Base-by-base conservation (phyloP, 2,329 filamentous ascomycete species). In the Fusarium irregulare region DNA sequence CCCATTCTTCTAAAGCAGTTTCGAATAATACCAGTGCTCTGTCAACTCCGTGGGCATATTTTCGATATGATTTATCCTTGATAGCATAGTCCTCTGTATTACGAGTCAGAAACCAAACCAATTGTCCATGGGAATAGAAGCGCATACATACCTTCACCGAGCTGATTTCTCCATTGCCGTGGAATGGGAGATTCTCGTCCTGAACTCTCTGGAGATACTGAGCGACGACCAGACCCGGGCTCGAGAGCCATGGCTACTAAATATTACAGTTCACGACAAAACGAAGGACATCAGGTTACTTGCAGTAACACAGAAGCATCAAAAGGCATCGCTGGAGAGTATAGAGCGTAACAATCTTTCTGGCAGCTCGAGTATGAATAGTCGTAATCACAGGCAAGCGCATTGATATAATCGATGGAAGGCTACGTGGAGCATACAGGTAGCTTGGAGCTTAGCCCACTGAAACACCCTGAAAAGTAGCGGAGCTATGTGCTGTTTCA, bases 1-100 rank as follows among this genome's bases (percentile, higher is more conserved):
- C 96, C 96, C 96, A 99, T 89, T 99, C 96, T 81, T 98, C 94
- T 73, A 98, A 86, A 30, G 93, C 90, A 18, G 93, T 94, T 78
- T 99, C 96, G 83, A 98, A 99, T 34, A 97, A 86, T 47, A 92
- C 88, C 67, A 99, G 86, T 34, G 94, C 92, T 79, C 94, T 89
- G 77, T 98, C 95, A 71, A 99, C 91, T 62, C 90, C 92, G 50
- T 91, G 89, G 46, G 94, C 93, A 88, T 98, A 99, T 79, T 94
- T 92, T 72, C 94, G 93, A 78, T 93, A 95, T 56, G 86, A 80
- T 79, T 91, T 91, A 80, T 91, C 89, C 78, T 88, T 89, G 45
- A 81, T 81, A 16, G 83, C 83, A 51, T 81, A 72, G 50, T 87
- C 89, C 78, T 92, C 85, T 88, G 61, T 27, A 21, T 13, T 21